Conservation (phyloP, 2,329 filamentous ascomycete genomes). For the Alternaria rosae region DNA sequence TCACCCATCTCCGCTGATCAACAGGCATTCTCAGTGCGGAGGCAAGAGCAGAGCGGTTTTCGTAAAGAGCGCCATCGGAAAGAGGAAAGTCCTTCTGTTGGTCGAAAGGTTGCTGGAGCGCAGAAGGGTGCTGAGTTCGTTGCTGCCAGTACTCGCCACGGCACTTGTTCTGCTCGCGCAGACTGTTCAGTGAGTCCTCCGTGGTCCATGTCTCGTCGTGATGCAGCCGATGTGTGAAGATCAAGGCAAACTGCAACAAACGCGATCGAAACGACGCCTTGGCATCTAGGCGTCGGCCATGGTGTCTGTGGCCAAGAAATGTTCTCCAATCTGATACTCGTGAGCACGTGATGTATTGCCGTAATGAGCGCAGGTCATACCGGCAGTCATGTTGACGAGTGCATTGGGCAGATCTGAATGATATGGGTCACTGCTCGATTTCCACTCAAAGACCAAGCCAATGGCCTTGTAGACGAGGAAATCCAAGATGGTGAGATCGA, state of each 20-base stretch:
- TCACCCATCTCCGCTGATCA: slow-evolving; percentile 34
- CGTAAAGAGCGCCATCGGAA: slow-evolving; percentile 32
- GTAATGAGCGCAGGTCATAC: slow-evolving; percentile 23
- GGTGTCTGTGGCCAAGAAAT: slow-evolving; percentile 53
- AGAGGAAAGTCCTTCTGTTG: slow-evolving; percentile 37
- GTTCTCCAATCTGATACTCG: slow-evolving; percentile 51
- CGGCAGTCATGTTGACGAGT: slow-evolving; percentile 43
- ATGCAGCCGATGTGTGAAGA: slow-evolving; percentile 55
- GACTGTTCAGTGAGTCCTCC: slow-evolving; percentile 40
- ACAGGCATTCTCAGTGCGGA: slow-evolving; percentile 35
- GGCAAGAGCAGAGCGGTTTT: slow-evolving; percentile 38
- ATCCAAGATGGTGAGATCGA: slow-evolving; percentile 65
- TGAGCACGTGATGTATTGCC: background rate
- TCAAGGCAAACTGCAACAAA: slow-evolving; percentile 56
- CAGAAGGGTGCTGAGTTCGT: slow-evolving; percentile 29
- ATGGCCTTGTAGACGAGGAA: slow-evolving; percentile 60
- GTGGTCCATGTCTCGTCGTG: slow-evolving; percentile 50
- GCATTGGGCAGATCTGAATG: slow-evolving; percentile 43
- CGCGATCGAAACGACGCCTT: slow-evolving; percentile 58
- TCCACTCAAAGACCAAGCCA: slow-evolving; percentile 51
- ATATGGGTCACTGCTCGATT: slow-evolving; percentile 36
- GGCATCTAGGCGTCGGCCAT: slow-evolving; percentile 41
- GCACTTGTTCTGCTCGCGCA: slow-evolving; percentile 48
- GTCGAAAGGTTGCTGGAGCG: slow-evolving; percentile 34
- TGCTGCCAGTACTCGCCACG: slow-evolving; percentile 41